Percentiles rank a stretch among this genome's conserved stretches.
Evolutionary conservation across 139 green algal species (phyloP).

Genomic region (Mesotaenium endlicherianum): DNA sequence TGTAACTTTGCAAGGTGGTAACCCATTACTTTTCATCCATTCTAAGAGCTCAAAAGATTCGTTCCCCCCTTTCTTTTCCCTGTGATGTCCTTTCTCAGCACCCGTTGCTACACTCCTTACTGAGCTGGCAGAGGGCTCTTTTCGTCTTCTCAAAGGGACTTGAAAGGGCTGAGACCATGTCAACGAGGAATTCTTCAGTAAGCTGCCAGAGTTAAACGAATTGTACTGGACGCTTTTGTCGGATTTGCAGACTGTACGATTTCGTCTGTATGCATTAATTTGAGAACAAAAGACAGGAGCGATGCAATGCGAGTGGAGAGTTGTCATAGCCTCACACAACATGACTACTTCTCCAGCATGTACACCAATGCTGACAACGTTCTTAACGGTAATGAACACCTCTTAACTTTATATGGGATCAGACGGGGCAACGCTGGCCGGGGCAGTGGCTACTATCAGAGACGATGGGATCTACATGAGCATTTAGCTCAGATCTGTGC

Average conservation of each 20-base stretch:
- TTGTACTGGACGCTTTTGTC: background rate
- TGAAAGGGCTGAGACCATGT: background rate
- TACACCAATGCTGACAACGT: too few species aligned
- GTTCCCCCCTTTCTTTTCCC: background rate
- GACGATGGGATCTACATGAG: too few species aligned
- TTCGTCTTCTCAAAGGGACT: background rate
- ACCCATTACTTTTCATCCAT: constrained; percentile 44
- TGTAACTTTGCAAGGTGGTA: constrained; percentile 31
- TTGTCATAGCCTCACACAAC: too few species aligned
- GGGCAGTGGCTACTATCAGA: too few species aligned
- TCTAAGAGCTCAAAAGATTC: constrained; percentile 25
- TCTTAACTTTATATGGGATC: too few species aligned
- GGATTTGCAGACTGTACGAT: background rate
- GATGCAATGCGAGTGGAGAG: background rate
- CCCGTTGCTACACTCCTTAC: background rate
- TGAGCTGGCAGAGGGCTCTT: background rate
- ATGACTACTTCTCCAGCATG: too few species aligned
- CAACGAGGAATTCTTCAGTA: background rate
- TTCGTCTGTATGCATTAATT: background rate
- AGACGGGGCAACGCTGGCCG: too few species aligned
- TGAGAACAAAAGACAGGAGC: background rate
- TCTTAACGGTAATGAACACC: too few species aligned
- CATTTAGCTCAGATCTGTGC: too few species aligned
- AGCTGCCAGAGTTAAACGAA: background rate
- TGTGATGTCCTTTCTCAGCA: background rate